Percentiles rank a stretch among this genome's conserved stretches.
These are phyloP conservation scores for Fusarium lyarnte DNA, from an alignment of 2,329 filamentous ascomycete species.

Conservation along the genomic window DNA sequence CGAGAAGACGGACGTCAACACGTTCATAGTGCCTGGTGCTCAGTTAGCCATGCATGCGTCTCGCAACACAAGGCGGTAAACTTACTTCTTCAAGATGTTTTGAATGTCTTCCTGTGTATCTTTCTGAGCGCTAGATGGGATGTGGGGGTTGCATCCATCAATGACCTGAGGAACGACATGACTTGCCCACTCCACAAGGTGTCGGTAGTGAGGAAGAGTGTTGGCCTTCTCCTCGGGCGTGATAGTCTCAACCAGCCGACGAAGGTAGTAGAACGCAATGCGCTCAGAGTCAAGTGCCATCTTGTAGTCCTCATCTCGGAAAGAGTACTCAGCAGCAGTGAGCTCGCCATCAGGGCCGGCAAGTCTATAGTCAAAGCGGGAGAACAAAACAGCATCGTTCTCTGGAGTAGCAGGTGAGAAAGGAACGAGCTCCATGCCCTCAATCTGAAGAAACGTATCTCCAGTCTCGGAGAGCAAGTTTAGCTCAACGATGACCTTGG, in stretches of 20 bases:
- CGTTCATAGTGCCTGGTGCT: background rate
- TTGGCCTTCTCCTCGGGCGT: background rate
- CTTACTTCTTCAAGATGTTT: background rate
- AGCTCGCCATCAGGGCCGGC: background rate
- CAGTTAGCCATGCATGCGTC: background rate
- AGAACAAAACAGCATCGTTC: background rate
- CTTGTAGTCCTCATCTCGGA: rapidly evolving
- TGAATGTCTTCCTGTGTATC: background rate
- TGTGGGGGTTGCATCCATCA: background rate
- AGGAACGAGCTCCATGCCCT: background rate
- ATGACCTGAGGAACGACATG: background rate
- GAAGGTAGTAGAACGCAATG: background rate
- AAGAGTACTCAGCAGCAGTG: rapidly evolving
- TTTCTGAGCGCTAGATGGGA: rapidly evolving
- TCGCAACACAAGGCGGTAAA: rapidly evolving
- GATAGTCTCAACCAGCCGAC: background rate
- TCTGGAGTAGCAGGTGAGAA: background rate
- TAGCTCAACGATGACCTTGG: background rate
- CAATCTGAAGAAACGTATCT: rapidly evolving
- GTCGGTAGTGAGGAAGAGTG: background rate
- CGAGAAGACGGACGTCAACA: background rate
- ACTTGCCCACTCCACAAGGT: rapidly evolving
- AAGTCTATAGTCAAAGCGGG: background rate
- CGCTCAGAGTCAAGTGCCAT: background rate
- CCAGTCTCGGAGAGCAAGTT: background rate